A percentile compares a stretch with the other conserved stretches of the same genome.
Conservation (phyloP, 495 filamentous ascomycete species). For the Neurospora sp. region DNA sequence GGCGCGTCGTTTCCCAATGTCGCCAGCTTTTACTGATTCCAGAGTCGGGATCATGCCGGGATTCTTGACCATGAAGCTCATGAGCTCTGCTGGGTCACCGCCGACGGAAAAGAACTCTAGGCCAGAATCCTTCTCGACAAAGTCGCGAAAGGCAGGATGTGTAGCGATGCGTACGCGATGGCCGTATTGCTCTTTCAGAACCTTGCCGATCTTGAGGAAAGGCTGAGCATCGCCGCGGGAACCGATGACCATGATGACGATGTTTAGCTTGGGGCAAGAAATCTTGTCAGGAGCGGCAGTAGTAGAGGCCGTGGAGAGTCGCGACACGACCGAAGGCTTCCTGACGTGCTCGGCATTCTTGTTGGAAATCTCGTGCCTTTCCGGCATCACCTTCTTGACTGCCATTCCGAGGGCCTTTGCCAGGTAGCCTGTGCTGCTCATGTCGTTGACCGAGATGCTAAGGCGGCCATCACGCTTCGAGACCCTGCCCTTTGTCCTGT, state of each 20-base stretch:
- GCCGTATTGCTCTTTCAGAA: constrained; percentile 50
- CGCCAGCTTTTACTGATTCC: constrained; percentile 54
- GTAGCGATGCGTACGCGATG: constrained; percentile 73
- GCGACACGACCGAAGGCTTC: constrained; percentile 11
- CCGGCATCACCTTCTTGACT: constrained; percentile 28
- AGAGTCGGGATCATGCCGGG: constrained; percentile 67
- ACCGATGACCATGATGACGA: constrained; percentile 73
- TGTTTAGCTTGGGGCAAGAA: constrained; percentile 48
- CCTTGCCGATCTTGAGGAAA: constrained; percentile 58
- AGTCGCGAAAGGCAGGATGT: constrained; percentile 58
- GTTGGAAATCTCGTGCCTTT: constrained; percentile 4
- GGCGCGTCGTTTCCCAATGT: constrained; percentile 52
- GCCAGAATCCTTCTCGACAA: constrained; percentile 52
- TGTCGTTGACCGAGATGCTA: constrained; percentile 59
- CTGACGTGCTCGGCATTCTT: background rate
- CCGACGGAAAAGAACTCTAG: constrained; percentile 75
- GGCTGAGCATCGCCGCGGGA: constrained; percentile 73
- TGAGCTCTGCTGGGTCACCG: constrained; percentile 68
- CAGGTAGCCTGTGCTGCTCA: constrained; percentile 52
- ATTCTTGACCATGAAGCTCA: constrained; percentile 85
- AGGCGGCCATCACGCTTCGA: constrained; percentile 60
- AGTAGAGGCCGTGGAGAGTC: constrained; percentile 10
- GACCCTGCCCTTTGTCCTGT: constrained; percentile 53
- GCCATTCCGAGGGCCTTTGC: constrained; percentile 58
- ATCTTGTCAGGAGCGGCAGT: constrained; percentile 5